These are phyloP conservation scores for Mortierella sp. DNA, from an alignment of 371 early-diverging fungal genomes.

Conservation along the genomic window DNA sequence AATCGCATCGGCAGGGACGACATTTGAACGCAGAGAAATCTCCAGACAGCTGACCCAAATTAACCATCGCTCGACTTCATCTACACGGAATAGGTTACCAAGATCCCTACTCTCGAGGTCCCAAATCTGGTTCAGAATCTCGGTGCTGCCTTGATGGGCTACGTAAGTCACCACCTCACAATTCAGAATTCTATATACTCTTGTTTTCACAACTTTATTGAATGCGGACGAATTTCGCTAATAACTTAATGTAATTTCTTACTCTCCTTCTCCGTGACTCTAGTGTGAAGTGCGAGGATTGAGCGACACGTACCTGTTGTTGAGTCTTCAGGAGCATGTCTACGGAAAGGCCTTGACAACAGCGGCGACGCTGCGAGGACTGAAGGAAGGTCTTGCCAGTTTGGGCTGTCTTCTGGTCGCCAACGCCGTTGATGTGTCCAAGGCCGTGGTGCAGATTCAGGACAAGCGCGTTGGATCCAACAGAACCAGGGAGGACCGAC, in stretches of 20 bases:
- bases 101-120: slow-evolving; percentile 54
- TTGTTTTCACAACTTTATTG: neutral
- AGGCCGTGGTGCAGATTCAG: slow-evolving; percentile 35
- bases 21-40: too few species aligned
- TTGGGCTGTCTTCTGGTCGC: slow-evolving; percentile 30
- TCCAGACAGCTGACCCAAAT: neutral
- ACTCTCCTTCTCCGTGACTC: neutral
- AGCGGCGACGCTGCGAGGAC: slow-evolving; percentile 43
- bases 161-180: slow-evolving; percentile 22
- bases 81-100: slow-evolving; percentile 16
- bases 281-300: slow-evolving; percentile 49
- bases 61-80: neutral
- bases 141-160: slow-evolving; percentile 48
- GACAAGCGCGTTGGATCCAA: slow-evolving; percentile 49
- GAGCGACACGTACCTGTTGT: slow-evolving; percentile 33
- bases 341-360: slow-evolving; percentile 55
- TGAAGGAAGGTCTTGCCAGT: slow-evolving; percentile 39
- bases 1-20: too few species aligned
- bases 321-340: slow-evolving; percentile 55
- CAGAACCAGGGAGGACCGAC: slow-evolving; percentile 43
- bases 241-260: neutral
- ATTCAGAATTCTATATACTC: neutral
- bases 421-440: slow-evolving; percentile 23
- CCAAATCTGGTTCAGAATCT: slow-evolving; percentile 55
- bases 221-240: neutral